phyloP scores from a whole-genome alignment of 164 flowering plant genomes.

The Aristolochia contorta region DNA sequence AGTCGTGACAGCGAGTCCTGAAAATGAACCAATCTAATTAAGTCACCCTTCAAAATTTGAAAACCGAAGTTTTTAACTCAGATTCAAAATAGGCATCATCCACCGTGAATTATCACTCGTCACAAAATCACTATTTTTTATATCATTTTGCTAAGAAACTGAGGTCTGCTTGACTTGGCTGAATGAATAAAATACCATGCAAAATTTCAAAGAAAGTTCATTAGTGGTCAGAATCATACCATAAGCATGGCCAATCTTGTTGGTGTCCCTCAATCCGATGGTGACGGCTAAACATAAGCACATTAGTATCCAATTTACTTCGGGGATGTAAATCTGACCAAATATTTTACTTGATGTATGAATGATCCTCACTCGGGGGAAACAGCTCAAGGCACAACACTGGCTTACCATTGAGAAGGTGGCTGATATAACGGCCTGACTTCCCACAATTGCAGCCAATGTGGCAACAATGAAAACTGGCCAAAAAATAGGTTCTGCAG shows the following conservation, averaged over 20 bases:
- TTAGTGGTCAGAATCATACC: conserved; percentile 23
- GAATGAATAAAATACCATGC: background rate
- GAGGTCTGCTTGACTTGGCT: no score
- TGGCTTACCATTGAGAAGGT: conserved; percentile 68
- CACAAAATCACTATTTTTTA: no score
- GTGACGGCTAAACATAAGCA: conserved; percentile 58
- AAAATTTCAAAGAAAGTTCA: background rate
- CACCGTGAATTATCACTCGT: no score
- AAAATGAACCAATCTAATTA: conserved; percentile 12
- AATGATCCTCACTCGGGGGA: conserved; percentile 56
- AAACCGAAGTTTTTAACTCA: background rate
- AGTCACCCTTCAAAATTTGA: background rate
- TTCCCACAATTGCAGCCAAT: conserved; percentile 56
- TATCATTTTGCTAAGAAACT: no score
- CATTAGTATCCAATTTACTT: conserved; percentile 66
- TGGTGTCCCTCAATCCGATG: conserved; percentile 52
- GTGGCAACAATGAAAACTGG: conserved; percentile 65
- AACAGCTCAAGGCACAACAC: conserved; percentile 58
- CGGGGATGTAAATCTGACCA: conserved; percentile 73
- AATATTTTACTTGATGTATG: conserved; percentile 52
- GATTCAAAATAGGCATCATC: no score
- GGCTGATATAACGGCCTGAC: conserved; percentile 71
- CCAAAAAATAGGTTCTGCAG: conserved; percentile 62
- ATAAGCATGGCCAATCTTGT: conserved; percentile 60
- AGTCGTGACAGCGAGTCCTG: conserved; percentile 57